These are phyloP conservation scores for Hanseniaspora taiwanica DNA, from an alignment of 805 yeast genomes.

Conservation along the genomic window DNA sequence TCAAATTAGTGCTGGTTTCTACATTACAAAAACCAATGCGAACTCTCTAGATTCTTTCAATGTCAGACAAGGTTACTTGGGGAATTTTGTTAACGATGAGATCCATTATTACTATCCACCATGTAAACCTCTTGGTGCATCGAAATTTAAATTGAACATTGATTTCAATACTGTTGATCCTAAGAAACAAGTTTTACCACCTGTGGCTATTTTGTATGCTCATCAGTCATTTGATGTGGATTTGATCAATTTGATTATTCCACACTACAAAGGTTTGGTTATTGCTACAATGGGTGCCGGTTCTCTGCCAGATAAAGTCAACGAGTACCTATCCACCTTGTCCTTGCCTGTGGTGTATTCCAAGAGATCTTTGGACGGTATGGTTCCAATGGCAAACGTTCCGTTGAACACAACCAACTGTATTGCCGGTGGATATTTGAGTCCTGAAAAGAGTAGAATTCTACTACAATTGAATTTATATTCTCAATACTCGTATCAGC, in stretches of 20 bases:
- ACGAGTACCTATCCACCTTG: slow-evolving; percentile 22
- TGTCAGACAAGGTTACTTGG: slow-evolving; percentile 58
- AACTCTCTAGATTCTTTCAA: slow-evolving; percentile 60
- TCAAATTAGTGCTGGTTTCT: slow-evolving; percentile 55
- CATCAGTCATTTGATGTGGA: slow-evolving; percentile 46
- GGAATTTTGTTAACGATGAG: slow-evolving; percentile 54
- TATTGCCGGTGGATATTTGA: slow-evolving; percentile 53
- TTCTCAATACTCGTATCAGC: slow-evolving; percentile 25
- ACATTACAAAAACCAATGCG: slow-evolving; percentile 58
- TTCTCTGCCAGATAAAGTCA: slow-evolving; percentile 39
- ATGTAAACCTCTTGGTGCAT: slow-evolving; percentile 39
- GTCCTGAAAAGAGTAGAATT: slow-evolving; percentile 52
- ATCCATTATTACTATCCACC: slow-evolving; percentile 55
- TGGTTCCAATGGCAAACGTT: slow-evolving; percentile 42
- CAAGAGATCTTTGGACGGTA: slow-evolving; percentile 57
- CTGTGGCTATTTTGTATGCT: slow-evolving; percentile 43
- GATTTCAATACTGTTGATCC: slow-evolving; percentile 8
- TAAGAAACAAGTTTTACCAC: slow-evolving; percentile 13
- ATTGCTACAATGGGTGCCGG: slow-evolving; percentile 68
- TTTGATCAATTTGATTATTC: slow-evolving; percentile 34
- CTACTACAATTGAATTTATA: slow-evolving; percentile 42
- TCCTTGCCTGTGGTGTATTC: slow-evolving; percentile 47
- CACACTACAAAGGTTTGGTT: slow-evolving; percentile 41
- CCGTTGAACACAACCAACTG: slow-evolving; percentile 28
- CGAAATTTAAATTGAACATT: slow-evolving; percentile 28